These are phyloP conservation scores for Ceratobasidium sp. DNA, from an alignment of 1,284 basidiomycete species.

Conservation along the genomic window DNA sequence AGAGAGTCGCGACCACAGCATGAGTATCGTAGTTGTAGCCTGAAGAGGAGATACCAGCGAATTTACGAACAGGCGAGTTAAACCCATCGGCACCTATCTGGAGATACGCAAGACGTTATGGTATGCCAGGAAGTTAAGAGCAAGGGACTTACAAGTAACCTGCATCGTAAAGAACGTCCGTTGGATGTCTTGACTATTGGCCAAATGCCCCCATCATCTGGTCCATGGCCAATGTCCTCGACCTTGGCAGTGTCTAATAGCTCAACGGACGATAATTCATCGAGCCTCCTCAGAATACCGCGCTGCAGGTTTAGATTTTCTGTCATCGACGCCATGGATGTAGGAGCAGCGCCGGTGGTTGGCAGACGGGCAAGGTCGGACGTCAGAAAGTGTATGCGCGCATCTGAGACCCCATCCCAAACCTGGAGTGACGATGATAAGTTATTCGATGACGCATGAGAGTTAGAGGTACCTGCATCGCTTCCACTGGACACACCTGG, in stretches of 20 bases:
- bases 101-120: slow-evolving; percentile 48
- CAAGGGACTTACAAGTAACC: slow-evolving; percentile 73
- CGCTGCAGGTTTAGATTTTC: slow-evolving; percentile 89
- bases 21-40: slow-evolving; percentile 94
- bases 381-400: slow-evolving; percentile 79
- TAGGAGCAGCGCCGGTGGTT: slow-evolving; percentile 19
- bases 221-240: slow-evolving; percentile 66
- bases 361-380: slow-evolving; percentile 62
- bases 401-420: slow-evolving; percentile 89
- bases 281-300: slow-evolving; percentile 75
- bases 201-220: slow-evolving; percentile 70
- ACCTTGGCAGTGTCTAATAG: slow-evolving; percentile 79
- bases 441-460: neutral
- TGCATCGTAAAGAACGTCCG: slow-evolving; percentile 71
- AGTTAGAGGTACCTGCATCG: slow-evolving; percentile 79
- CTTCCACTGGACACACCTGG: slow-evolving; percentile 80
- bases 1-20: slow-evolving; percentile 91
- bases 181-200: slow-evolving; percentile 79
- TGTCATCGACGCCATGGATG: slow-evolving; percentile 81
- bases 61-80: slow-evolving; percentile 93
- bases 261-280: slow-evolving; percentile 62
- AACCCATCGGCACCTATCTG: slow-evolving; percentile 96
- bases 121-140: neutral
- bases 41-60: slow-evolving; percentile 87
- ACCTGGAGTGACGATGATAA: slow-evolving; percentile 64